phyloP scores from a whole-genome alignment of 2,329 filamentous ascomycete species.

The Fusarium piperis region DNA sequence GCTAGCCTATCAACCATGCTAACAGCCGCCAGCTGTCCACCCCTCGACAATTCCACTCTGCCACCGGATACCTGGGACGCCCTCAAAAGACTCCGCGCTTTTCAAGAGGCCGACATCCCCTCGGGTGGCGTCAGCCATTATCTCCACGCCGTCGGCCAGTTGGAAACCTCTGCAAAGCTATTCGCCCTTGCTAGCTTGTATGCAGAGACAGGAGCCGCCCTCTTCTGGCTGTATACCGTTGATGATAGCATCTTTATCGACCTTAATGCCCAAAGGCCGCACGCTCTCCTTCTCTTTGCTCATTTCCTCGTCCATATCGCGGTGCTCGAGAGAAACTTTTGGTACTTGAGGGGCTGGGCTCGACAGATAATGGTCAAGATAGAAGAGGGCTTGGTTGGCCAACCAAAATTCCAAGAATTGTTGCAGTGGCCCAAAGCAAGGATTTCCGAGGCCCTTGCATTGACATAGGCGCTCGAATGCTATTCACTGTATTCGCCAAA shows the following conservation, averaged over 20 bases:
- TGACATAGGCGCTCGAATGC: not conserved
- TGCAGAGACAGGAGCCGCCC: conserved; percentile 33
- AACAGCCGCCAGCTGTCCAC: conserved; percentile 15
- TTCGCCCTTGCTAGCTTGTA: conserved; percentile 36
- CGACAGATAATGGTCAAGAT: conserved; percentile 29
- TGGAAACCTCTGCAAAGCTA: conserved; percentile 31
- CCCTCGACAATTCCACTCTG: conserved; percentile 30
- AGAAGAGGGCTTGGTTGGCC: conserved; percentile 27
- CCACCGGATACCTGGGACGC: conserved; percentile 37
- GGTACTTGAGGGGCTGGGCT: conserved; percentile 42
- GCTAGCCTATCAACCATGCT: not conserved
- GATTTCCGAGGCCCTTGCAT: conserved; percentile 20
- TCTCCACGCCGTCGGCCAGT: conserved; percentile 16
- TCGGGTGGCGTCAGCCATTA: conserved; percentile 32
- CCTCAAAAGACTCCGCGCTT: conserved; percentile 31
- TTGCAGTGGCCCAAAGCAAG: conserved; percentile 39
- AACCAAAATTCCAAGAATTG: conserved; percentile 30
- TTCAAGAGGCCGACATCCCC: conserved; percentile 36
- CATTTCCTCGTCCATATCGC: conserved; percentile 40
- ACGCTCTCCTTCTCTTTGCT: conserved; percentile 41
- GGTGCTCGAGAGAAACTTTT: conserved; percentile 39
- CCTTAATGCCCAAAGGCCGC: conserved; percentile 33
- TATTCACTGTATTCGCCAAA: not conserved
- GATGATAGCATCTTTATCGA: conserved; percentile 42
- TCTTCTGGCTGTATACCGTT: conserved; percentile 42